These are phyloP conservation scores for Sugiyamaella americana DNA, from an alignment of 805 yeast genomes.

Conservation along the genomic window DNA sequence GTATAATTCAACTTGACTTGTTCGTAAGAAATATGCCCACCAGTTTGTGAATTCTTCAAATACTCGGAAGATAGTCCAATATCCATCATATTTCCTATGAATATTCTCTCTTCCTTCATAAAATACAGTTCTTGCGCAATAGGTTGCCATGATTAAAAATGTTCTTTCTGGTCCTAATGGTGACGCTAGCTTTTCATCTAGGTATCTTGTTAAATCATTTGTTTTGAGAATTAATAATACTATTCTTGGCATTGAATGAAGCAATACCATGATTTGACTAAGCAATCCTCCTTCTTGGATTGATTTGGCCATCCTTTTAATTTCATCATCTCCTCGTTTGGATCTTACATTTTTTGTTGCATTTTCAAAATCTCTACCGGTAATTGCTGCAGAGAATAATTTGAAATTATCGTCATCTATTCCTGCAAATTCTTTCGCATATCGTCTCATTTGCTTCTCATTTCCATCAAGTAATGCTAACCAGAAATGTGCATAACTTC, in stretches of 20 bases:
- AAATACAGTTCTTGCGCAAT: conserved; percentile 77
- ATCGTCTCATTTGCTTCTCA: conserved; percentile 55
- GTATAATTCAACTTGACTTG: conserved; percentile 31
- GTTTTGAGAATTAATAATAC: conserved; percentile 86
- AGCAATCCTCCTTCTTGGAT: conserved; percentile 54
- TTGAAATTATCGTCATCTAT: conserved; percentile 73
- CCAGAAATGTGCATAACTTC: conserved; percentile 91
- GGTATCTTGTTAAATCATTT: conserved; percentile 81
- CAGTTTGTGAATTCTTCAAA: conserved; percentile 29
- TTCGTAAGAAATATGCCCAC: conserved; percentile 32
- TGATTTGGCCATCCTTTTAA: conserved; percentile 57
- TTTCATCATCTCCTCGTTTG: conserved; percentile 55
- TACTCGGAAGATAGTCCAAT: conserved; percentile 17
- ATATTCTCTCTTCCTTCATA: conserved; percentile 51
- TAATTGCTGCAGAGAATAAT: conserved; percentile 85
- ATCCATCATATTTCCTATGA: conserved; percentile 14
- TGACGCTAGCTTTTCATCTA: conserved; percentile 75
- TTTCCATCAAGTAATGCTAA: conserved; percentile 73
- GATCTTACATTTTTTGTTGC: conserved; percentile 55
- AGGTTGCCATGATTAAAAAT: conserved; percentile 80
- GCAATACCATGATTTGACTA: conserved; percentile 68
- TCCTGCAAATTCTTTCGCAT: conserved; percentile 75
- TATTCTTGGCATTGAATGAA: conserved; percentile 75
- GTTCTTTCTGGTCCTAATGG: conserved; percentile 86
- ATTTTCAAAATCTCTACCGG: conserved; percentile 83